Evolutionary conservation across 129 eudicot genomes (phyloP), one percentile per base, ranked within the genome.

Genomic region (Flaveria brownii): DNA sequence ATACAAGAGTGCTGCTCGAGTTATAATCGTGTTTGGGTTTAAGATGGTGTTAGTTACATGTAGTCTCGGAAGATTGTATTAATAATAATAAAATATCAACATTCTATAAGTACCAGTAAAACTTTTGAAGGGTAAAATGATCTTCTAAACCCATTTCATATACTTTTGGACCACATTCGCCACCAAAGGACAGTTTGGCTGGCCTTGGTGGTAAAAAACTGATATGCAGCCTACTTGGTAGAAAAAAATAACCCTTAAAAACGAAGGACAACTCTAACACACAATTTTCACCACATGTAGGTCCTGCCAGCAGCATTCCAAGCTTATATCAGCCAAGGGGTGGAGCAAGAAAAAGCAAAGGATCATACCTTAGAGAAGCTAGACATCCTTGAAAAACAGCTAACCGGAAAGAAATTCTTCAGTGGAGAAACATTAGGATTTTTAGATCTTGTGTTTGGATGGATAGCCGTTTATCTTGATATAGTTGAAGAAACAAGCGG

Each of bases 391-490:
- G 91, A 86, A 75, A 76, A 82, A 43, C 80, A 72, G 22, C 83
- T 86, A 1, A 43, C 79, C 7, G 91, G 83, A 26, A 86, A 86
- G 75, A 82, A 80, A 75, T 89, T 74, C 81, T 86, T 89, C 12
- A 80, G 83, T 1, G 96, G 96, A 43, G 82, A 84, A 36, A 77
- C 63, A 33, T 72, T 84, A 17, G 69, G 69, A 63, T 63, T 30
- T n/a, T 30, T 63, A 30, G 69, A 63, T 63, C 69, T 63, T 16
- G 69, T 63, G 69, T 63, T 63, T 30, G 69, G 69, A 63, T 63
- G 69, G 69, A 63, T 63, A 14, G 69, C 69, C 2, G 23, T 63
- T 63, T 63, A 30, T 63, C 69, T 63, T 63, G 46, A 63, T 5
- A 30, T 63, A 6, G 46, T 63, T 63, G 69, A 63, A 63, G 69